Evolutionary conservation across 225 moss, liverwort and hornwort genomes (phyloP).

Genomic region (Marchantia paleacea): DNA sequence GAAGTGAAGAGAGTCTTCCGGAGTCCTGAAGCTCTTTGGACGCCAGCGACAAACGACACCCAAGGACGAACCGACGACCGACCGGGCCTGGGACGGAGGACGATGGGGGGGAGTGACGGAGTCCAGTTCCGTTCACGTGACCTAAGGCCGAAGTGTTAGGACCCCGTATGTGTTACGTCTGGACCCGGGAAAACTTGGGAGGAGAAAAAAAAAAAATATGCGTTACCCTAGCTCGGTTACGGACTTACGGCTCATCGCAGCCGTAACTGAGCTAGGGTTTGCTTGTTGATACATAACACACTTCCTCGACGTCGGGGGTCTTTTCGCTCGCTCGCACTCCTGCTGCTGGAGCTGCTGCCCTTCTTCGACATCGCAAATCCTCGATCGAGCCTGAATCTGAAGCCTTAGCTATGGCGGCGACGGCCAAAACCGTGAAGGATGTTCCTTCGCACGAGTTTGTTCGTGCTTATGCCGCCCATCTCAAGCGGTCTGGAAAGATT

Average conservation of each 20-base stretch:
- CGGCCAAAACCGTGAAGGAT: conserved; percentile 83
- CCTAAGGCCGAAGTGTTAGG: background rate
- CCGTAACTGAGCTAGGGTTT: conserved; percentile 16
- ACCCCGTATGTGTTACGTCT: too few relatives aligned
- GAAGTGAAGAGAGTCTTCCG: too few relatives aligned
- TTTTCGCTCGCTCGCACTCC: conserved; percentile 18
- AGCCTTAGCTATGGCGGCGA: conserved; percentile 22
- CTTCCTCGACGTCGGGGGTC: background rate
- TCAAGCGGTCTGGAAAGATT: conserved; percentile 75
- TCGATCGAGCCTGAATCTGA: conserved; percentile 9
- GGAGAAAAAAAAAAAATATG: too few relatives aligned
- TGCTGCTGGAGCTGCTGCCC: conserved; percentile 11
- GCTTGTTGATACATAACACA: conserved; percentile 13
- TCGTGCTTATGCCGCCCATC: conserved; percentile 66
- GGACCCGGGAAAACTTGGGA: too few relatives aligned
- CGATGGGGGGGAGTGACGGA: background rate
- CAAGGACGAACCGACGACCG: background rate
- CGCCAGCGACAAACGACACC: too few relatives aligned
- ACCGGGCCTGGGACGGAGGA: background rate
- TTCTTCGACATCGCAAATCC: background rate
- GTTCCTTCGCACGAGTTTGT: conserved; percentile 89
- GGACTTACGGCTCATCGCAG: background rate
- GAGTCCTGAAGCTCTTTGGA: too few relatives aligned
- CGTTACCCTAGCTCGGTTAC: too few relatives aligned
- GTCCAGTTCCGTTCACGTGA: conserved; percentile 9